A percentile compares a stretch with the other conserved stretches of the same genome.
Evolutionary conservation across 352 stramenopile species (phyloP).

Genomic region (Phytopythium montanum): DNA sequence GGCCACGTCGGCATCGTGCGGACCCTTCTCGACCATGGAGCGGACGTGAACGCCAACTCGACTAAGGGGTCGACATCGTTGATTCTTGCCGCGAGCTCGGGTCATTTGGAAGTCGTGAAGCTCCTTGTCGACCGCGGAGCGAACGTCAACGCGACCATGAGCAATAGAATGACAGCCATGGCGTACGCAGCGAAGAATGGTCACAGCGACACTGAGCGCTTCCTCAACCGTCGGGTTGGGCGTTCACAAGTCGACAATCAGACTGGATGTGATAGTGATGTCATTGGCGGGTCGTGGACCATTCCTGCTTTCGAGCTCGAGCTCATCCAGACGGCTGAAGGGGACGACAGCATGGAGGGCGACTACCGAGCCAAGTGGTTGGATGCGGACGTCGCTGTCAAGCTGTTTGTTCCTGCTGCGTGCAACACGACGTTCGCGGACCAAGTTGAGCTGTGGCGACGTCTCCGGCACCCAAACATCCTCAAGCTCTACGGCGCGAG

Average conservation of each 20-base stretch:
- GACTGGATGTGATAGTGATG: neutral
- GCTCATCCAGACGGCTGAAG: neutral
- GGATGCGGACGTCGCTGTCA: constrained; percentile 12
- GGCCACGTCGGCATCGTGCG: neutral
- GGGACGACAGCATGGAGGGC: too few species aligned
- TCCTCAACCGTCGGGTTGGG: neutral
- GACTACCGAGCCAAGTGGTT: constrained; percentile 14
- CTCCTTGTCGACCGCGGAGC: neutral
- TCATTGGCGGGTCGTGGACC: neutral
- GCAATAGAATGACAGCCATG: neutral
- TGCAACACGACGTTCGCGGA: neutral
- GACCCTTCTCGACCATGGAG: neutral
- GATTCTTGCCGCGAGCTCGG: neutral
- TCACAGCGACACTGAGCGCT: neutral
- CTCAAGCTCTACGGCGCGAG: constrained; percentile 1
- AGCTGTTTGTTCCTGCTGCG: constrained; percentile 5
- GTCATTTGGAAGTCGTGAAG: neutral
- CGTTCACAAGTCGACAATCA: neutral
- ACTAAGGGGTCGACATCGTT: neutral
- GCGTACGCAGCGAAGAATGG: neutral
- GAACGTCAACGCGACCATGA: neutral
- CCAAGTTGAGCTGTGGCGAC: constrained; percentile 5
- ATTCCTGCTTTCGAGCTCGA: neutral
- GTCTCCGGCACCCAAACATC: neutral
- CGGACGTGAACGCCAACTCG: neutral